Conservation (phyloP, 306 rosid genomes). For the Quercus suber region DNA sequence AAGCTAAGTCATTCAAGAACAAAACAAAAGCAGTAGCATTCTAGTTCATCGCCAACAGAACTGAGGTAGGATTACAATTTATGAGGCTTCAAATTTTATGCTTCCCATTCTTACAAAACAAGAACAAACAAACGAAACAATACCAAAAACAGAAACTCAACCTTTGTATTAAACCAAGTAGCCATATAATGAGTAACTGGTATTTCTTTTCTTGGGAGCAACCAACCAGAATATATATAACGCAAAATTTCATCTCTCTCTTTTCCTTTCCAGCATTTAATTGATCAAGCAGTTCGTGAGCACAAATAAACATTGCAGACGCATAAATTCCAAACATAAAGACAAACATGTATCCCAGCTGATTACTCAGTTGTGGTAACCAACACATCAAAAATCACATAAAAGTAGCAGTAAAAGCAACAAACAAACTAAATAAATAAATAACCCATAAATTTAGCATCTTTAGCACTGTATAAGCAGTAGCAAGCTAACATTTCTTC, state of each 20-base stretch:
- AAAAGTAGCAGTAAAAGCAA: not conserved
- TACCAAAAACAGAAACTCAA: not conserved
- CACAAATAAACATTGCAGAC: not conserved
- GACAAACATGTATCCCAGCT: not conserved
- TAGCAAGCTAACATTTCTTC: not conserved
- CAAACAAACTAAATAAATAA: not conserved
- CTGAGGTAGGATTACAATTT: not conserved
- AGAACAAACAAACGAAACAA: not conserved
- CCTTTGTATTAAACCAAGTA: not conserved
- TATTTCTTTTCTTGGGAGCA: not conserved
- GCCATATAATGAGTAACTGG: not conserved
- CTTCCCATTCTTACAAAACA: not conserved
- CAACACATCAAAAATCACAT: not conserved
- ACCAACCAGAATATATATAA: not conserved
- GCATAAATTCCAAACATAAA: not conserved
- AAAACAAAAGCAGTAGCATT: not conserved
- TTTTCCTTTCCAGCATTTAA: not conserved
- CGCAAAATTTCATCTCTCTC: not conserved
- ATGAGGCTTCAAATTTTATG: not conserved
- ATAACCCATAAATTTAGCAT: not conserved
- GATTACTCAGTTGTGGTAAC: not conserved
- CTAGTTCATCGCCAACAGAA: not conserved
- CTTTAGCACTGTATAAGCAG: not conserved
- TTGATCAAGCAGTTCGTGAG: constrained; percentile 19
- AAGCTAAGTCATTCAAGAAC: not conserved